Conservation (phyloP, 345 rosid species). For the Syzygium grande region DNA sequence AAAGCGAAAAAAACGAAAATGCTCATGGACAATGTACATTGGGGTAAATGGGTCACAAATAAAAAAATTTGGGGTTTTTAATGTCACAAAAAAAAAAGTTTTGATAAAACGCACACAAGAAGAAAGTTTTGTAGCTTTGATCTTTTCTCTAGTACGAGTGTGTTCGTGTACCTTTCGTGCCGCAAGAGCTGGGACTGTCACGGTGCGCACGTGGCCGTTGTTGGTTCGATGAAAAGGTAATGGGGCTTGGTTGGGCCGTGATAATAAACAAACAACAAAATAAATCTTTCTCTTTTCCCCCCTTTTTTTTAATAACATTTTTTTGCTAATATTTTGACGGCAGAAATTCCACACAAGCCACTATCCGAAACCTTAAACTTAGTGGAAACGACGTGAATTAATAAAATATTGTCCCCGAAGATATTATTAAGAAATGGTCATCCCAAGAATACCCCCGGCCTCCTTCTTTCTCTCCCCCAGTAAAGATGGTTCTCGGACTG, state of each 20-base stretch:
- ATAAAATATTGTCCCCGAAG: neutral
- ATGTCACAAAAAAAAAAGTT: too few relatives aligned
- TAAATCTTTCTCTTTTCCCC: neutral
- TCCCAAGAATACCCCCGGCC: neutral
- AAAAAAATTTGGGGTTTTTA: too few relatives aligned
- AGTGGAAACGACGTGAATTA: neutral
- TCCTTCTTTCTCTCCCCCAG: neutral
- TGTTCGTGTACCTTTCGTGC: neutral
- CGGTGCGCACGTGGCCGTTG: neutral
- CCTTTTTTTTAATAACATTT: neutral
- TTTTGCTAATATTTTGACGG: neutral
- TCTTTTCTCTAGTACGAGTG: too few relatives aligned
- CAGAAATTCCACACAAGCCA: neutral
- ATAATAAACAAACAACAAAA: neutral
- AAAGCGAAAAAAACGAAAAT: too few relatives aligned
- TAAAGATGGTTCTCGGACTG: neutral
- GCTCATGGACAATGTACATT: too few relatives aligned
- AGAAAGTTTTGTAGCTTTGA: too few relatives aligned
- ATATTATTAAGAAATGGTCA: neutral
- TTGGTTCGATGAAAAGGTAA: neutral
- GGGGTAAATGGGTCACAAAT: too few relatives aligned
- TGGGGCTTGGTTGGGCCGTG: neutral
- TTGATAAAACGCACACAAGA: too few relatives aligned
- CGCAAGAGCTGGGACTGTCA: neutral
- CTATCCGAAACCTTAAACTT: neutral